Percentiles rank a stretch among this genome's conserved stretches.
phyloP scores from a whole-genome alignment of 2,329 filamentous ascomycete genomes.

The Penicillium sp. region DNA sequence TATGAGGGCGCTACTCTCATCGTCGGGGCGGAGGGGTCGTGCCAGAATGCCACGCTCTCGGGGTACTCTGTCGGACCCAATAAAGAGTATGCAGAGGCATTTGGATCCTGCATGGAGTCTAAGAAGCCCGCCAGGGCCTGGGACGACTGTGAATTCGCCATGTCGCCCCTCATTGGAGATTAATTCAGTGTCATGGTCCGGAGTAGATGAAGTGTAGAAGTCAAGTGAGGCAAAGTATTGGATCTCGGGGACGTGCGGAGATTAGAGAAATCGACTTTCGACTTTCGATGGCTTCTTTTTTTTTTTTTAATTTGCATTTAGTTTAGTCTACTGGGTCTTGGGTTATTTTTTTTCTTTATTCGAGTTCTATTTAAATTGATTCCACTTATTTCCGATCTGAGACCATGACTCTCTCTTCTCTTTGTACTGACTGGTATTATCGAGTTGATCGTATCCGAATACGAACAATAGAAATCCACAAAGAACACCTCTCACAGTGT shows the following conservation, averaged over 20 bases:
- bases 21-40: slow-evolving; percentile 33
- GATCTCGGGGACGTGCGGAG: slow-evolving; percentile 26
- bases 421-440: neutral
- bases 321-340: too few species aligned
- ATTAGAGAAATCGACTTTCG: slow-evolving; percentile 15
- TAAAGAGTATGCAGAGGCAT: slow-evolving; percentile 35
- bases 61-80: slow-evolving; percentile 41
- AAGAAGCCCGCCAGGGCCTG: slow-evolving; percentile 33
- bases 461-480: slow-evolving; percentile 1
- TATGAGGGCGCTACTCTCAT: slow-evolving; percentile 20
- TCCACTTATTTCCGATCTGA: too few species aligned
- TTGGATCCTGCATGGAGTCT: slow-evolving; percentile 25
- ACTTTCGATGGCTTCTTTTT: too few species aligned
- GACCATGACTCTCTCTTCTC: neutral
- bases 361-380: too few species aligned
- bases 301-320: too few species aligned
- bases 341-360: too few species aligned
- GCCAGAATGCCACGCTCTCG: slow-evolving; percentile 48
- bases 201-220: slow-evolving; percentile 1
- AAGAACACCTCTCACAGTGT: too few species aligned
- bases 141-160: slow-evolving; percentile 27
- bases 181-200: neutral
- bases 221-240: slow-evolving; percentile 22
- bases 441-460: slow-evolving; percentile 2
- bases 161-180: neutral